These are phyloP conservation scores for Nakazawaea wyomingensis DNA, from an alignment of 805 yeast genomes.

Conservation along the genomic window DNA sequence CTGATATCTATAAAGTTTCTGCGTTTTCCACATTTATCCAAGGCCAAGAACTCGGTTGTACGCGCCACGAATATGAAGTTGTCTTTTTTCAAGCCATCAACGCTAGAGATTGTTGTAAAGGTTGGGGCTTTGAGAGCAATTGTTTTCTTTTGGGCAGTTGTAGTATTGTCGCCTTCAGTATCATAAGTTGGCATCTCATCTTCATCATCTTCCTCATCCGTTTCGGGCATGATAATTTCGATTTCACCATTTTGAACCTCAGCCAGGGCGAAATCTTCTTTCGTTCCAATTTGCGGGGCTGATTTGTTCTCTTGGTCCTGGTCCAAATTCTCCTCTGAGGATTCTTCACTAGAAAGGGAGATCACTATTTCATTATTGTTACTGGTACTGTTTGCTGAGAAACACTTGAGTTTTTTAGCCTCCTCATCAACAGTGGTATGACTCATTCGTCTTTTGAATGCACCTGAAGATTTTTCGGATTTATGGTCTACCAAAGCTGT, in stretches of 20 bases:
- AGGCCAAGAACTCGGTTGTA: slow-evolving; percentile 56
- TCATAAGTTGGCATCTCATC: slow-evolving; percentile 7
- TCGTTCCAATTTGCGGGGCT: neutral
- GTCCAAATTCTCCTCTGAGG: slow-evolving; percentile 16
- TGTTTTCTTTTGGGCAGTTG: neutral
- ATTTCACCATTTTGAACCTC: neutral
- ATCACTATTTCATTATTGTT: slow-evolving; percentile 25
- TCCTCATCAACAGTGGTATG: slow-evolving; percentile 2
- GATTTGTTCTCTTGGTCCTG: no score
- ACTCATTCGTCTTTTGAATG: slow-evolving; percentile 12
- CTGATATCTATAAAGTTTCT: slow-evolving; percentile 53
- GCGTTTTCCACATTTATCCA: slow-evolving; percentile 77
- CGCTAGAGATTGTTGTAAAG: neutral
- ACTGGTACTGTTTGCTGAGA: slow-evolving; percentile 5
- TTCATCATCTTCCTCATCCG: neutral
- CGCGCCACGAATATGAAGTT: no score
- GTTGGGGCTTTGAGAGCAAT: no score
- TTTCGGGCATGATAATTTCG: neutral
- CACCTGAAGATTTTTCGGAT: no score
- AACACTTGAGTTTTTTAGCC: neutral
- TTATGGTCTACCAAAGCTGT: slow-evolving; percentile 44
- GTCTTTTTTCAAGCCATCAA: no score
- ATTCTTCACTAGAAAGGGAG: slow-evolving; percentile 14
- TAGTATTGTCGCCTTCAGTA: neutral
- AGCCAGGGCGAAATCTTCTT: neutral